Base-by-base conservation (phyloP, 306 rosid species). In the Prunus salicina region DNA sequence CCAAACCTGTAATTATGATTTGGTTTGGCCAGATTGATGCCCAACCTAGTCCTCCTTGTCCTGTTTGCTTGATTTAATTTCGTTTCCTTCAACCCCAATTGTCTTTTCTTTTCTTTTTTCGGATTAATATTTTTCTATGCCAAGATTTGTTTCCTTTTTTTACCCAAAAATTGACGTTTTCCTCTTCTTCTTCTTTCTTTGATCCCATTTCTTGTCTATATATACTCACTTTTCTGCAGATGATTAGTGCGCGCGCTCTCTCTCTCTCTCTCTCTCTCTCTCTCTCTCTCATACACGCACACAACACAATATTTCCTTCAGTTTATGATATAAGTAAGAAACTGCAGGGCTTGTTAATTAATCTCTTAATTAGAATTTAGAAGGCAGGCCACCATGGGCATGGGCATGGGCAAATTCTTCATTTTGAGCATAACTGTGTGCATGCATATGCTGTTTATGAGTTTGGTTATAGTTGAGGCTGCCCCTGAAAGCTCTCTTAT, bases 401-500 rank as follows among this genome's bases (percentile, higher is more conserved):
- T 77, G 79, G 65, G 56, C 72, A 82, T 77, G 79, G 65, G 57
- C 72, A 55, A 55, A 20, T 69, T 24, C 56, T 73, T 70, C 6
- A 49, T 73, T 38, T 13, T 75, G 52, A 38, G 19, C 27, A 10
- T 34, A 24, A 41, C 30, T 7, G 66, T 77, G 12, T 55, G 25
- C 74, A 38, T 74, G 41, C 41, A 34, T 34, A 34, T 34, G 51
- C 63, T 83, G 68, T 15, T 75, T 5, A 8, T 67, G 71, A 47
- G 12, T 55, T 18, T 32, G 52, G 51, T 61, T 47, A 3, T 63
- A 16, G 45, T 55, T 41, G 83, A 81, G 46, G 85, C 78, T n/a
- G 82, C 78, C 19, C 86, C 88, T 45, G 9, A 12, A 57, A 45
- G 15, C 65, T 64, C 86, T 79, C 69, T 81, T 11, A 67, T 86